A percentile compares a stretch with the other conserved stretches of the same genome.
Evolutionary conservation across 1,284 basidiomycete species (phyloP).

Genomic region (Moesziomyces globuligerus): DNA sequence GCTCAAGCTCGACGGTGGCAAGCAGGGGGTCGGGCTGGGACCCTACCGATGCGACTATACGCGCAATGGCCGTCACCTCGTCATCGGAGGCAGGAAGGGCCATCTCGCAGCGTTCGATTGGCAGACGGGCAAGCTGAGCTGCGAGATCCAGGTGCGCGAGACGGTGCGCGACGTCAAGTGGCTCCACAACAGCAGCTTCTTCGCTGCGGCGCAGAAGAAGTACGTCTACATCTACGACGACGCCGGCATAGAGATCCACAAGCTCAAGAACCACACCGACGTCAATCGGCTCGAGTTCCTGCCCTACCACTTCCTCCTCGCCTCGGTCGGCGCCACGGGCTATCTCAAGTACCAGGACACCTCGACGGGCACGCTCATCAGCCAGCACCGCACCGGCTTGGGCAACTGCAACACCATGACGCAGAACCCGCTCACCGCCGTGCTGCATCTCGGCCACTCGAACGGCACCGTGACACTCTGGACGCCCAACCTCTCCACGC

Average conservation of each 20-base stretch:
- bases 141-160: slow-evolving; percentile 89
- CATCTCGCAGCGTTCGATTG: slow-evolving; percentile 96
- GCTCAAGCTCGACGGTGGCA: slow-evolving; percentile 79
- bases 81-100: slow-evolving; percentile 75
- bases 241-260: slow-evolving; percentile 86
- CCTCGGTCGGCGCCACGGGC: slow-evolving; percentile 83
- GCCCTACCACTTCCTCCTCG: slow-evolving; percentile 94
- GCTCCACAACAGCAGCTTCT: slow-evolving; percentile 89
- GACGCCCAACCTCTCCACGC: slow-evolving; percentile 92
- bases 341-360: slow-evolving; percentile 97
- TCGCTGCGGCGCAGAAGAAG: slow-evolving; percentile 95
- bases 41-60: slow-evolving; percentile 85
- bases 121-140: slow-evolving; percentile 85
- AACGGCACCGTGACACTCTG: slow-evolving; percentile 87
- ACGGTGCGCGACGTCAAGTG: slow-evolving; percentile 92
- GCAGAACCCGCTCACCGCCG: slow-evolving; percentile 88
- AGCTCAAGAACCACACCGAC: slow-evolving; percentile 79
- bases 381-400: slow-evolving; percentile 76
- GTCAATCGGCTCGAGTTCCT: slow-evolving; percentile 90
- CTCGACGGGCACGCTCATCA: slow-evolving; percentile 87
- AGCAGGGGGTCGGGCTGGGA: slow-evolving; percentile 70
- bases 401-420: slow-evolving; percentile 87
- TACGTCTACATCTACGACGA: slow-evolving; percentile 97
- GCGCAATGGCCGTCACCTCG: slow-evolving; percentile 82
- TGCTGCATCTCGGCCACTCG: slow-evolving; percentile 87